A percentile compares a stretch with the other conserved stretches of the same genome.
Conservation (phyloP, 176 grass and related monocot species). For the Poa pratensis region DNA sequence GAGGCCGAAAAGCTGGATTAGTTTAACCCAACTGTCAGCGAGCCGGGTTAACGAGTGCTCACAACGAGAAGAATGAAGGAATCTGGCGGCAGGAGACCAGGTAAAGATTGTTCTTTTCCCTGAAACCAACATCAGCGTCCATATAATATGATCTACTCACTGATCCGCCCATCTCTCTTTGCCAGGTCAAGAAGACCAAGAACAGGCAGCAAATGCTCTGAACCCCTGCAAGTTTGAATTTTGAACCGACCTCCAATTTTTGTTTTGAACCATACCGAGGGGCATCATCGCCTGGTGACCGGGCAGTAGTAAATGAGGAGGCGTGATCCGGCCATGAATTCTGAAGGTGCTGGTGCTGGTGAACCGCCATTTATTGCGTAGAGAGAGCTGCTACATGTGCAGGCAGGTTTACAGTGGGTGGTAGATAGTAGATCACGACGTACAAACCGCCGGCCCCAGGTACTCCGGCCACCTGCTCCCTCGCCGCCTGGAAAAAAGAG, state of each 20-base stretch:
- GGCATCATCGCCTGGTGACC: slow-evolving; percentile 4
- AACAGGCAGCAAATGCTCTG: neutral
- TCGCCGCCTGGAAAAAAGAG: slow-evolving; percentile 37
- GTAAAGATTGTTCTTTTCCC: slow-evolving; percentile 42
- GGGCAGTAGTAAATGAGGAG: slow-evolving; percentile 40
- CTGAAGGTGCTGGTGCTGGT: slow-evolving; percentile 34
- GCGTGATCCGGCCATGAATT: slow-evolving; percentile 51
- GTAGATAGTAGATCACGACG: slow-evolving; percentile 13
- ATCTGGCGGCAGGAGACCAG: slow-evolving; percentile 41
- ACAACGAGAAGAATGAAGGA: slow-evolving; percentile 57
- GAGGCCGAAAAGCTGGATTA: slow-evolving; percentile 19
- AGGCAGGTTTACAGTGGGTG: neutral
- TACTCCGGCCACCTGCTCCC: slow-evolving; percentile 23
- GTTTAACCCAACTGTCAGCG: slow-evolving; percentile 3
- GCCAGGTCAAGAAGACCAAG: slow-evolving; percentile 33
- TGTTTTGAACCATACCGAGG: neutral
- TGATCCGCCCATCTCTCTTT: slow-evolving; percentile 37
- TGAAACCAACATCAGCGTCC: slow-evolving; percentile 20
- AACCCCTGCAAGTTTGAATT: slow-evolving; percentile 20
- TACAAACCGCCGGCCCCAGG: slow-evolving; percentile 8
- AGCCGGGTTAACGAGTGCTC: slow-evolving; percentile 28
- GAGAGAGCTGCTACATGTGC: neutral
- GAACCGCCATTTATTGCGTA: neutral
- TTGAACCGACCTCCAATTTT: slow-evolving; percentile 27
- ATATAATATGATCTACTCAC: slow-evolving; percentile 3